Evolutionary conservation across 257 asterid genomes (phyloP), one percentile per base, ranked within the genome.

Genomic region (Gentiana macrophylla): DNA sequence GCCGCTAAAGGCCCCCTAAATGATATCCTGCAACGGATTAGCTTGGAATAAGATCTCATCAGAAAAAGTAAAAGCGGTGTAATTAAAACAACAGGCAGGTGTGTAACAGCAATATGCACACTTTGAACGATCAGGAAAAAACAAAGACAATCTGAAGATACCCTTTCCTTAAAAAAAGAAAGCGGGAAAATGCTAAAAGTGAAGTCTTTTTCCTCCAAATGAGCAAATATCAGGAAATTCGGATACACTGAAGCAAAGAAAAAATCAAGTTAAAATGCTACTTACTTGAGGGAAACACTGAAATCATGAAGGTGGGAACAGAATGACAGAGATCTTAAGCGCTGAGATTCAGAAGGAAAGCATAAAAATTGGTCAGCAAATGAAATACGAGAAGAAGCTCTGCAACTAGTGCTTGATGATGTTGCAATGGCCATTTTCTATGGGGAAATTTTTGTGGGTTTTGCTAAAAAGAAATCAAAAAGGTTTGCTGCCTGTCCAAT

Each of bases 291-390:
- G 43, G 79, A 65, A 49, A 69, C 35, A 48, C 52, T 6, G 44
- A 54, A 45, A 43, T 50, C 6, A 32, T 61, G 74, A 64, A 79
- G 59, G 61, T 66, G 80, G 59, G 94, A 84, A 56, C 89, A 71
- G 67, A 83, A 69, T 32, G 82, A 74, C 33, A 79, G 62, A 12
- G 82, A 72, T 32, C 60, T 56, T 12, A 75, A 59, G 57, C 58
- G 60, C 50, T 32, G 63, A 34, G 70, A 62, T 50, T 72, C 74
- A 4, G 69, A 33, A 3, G 32, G 68, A 36, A 57, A 34, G 12
- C 71, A 61, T 12, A 53, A 36, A 52, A 36, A 52, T 49, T 32
- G 58, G n/a, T 57, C 65, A n/a, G 59, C 6, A 35, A 33, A 58
- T 35, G 64, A 33, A 51, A 45, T 35, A 51, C 50, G 55, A 37